These are phyloP conservation scores for Cryptosporidium parvum DNA, from an alignment of 169 alveolate species.

Conservation along the genomic window DNA sequence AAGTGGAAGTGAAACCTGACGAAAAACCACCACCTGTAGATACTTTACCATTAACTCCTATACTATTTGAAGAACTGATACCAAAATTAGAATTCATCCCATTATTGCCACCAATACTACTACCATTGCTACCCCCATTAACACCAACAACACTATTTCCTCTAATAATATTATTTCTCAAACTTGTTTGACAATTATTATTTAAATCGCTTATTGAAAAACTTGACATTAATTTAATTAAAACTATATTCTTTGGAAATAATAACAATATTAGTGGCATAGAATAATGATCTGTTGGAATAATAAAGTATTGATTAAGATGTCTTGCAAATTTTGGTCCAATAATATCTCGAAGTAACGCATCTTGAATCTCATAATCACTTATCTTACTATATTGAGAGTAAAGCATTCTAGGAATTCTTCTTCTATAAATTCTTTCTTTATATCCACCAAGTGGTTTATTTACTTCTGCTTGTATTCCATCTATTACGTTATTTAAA, in stretches of 20 bases:
- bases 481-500: conserved; percentile 88
- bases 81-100: conserved; percentile 5
- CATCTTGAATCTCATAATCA: conserved; percentile 83
- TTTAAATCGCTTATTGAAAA: conserved; percentile 28
- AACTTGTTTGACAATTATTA: not conserved
- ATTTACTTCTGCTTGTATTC: conserved; percentile 88
- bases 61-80: not conserved
- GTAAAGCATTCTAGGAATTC: conserved; percentile 91
- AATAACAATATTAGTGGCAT: conserved; percentile 78
- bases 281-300: conserved; percentile 76
- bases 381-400: conserved; percentile 85
- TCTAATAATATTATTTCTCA: not conserved
- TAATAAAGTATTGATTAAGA: conserved; percentile 82
- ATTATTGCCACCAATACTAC: not conserved
- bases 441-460: conserved; percentile 84
- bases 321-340: conserved; percentile 84
- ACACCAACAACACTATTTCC: not conserved
- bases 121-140: not conserved
- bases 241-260: conserved; percentile 75
- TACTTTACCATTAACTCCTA: conserved; percentile 10
- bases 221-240: conserved; percentile 38
- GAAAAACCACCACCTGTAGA: not conserved
- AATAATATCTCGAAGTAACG: conserved; percentile 84
- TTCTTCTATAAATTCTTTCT: conserved; percentile 80
- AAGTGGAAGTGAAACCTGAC: not conserved